These are phyloP conservation scores for Astrothelium subdiscretum DNA, from an alignment of 495 filamentous ascomycete genomes.

Conservation along the genomic window DNA sequence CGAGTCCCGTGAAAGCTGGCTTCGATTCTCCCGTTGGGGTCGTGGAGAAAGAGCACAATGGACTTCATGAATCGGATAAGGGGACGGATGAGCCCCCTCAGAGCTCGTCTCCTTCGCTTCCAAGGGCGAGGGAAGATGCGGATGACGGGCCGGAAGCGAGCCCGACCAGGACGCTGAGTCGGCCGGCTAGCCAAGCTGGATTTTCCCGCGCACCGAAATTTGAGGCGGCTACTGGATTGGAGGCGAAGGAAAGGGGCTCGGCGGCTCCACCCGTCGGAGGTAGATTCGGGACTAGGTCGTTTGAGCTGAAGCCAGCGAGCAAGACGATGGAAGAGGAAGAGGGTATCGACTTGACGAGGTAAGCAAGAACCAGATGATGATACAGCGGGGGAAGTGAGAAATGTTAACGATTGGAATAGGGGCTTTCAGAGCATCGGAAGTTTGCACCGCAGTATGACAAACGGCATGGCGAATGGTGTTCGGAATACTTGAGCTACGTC, in stretches of 20 bases:
- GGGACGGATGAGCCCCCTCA: neutral
- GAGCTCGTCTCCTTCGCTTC: neutral
- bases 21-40: neutral
- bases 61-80: neutral
- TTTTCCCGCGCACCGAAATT: neutral
- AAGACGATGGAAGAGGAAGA: conserved; percentile 42
- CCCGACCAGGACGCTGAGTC: neutral
- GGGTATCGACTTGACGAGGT: conserved; percentile 58
- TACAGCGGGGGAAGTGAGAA: conserved; percentile 21
- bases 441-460: conserved; percentile 39
- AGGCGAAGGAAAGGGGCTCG: conserved; percentile 12
- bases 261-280: conserved; percentile 17
- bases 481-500: neutral
- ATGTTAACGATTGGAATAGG: conserved; percentile 27
- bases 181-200: neutral
- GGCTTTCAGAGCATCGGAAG: conserved; percentile 62
- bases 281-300: conserved; percentile 28
- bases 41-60: neutral
- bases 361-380: conserved; percentile 18
- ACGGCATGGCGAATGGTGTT: neutral
- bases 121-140: neutral
- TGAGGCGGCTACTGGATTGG: neutral
- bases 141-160: neutral
- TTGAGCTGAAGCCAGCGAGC: conserved; percentile 26
- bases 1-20: conserved; percentile 39